Percentiles rank a stretch among this genome's conserved stretches.
Conservation (phyloP, 164 flowering plant species). For the Vitis rupestris region DNA sequence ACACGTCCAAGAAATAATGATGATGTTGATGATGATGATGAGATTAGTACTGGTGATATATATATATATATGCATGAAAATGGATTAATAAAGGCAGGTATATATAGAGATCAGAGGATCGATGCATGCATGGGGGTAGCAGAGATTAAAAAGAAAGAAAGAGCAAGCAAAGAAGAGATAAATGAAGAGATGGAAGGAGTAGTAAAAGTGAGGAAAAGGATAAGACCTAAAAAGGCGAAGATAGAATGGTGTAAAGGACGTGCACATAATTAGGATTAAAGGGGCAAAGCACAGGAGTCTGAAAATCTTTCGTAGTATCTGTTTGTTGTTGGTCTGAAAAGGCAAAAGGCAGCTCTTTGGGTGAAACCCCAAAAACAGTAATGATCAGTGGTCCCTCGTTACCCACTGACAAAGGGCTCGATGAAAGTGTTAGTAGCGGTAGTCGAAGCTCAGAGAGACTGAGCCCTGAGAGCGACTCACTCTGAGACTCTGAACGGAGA, state of each 20-base stretch:
- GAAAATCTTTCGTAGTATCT: constrained; percentile 6
- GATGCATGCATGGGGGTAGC: no score
- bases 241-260: not conserved
- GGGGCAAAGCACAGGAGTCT: not conserved
- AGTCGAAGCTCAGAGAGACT: constrained; percentile 25
- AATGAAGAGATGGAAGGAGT: no score
- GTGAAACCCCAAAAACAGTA: constrained; percentile 45
- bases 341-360: constrained; percentile 28
- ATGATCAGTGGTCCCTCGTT: constrained; percentile 30
- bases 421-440: constrained; percentile 28
- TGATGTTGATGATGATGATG: no score
- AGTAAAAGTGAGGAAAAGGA: not conserved
- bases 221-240: not conserved
- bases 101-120: no score
- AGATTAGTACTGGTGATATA: no score
- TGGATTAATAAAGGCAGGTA: no score
- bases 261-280: constrained; percentile 13
- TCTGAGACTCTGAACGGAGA: not conserved
- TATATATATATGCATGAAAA: no score
- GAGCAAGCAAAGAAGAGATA: no score
- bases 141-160: no score
- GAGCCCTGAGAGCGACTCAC: constrained; percentile 3
- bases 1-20: no score
- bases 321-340: constrained; percentile 29
- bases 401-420: constrained; percentile 14